Evolutionary conservation across 176 grass and related monocot genomes (phyloP), one percentile per base, ranked within the genome.

Genomic region (Eremochloa ophiuroides): DNA sequence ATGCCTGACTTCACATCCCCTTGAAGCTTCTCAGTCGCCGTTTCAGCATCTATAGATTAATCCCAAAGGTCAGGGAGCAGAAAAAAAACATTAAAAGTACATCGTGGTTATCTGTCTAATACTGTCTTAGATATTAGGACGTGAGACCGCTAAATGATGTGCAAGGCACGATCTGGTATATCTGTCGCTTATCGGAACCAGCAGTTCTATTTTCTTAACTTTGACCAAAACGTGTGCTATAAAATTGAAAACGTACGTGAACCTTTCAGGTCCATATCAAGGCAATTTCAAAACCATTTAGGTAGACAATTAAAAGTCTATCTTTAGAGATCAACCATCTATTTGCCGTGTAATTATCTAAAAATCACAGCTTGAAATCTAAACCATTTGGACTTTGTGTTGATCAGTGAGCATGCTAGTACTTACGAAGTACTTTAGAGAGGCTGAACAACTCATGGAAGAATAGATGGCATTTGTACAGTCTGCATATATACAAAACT

Each of bases 1-100:
- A 85, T 82, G 44, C 77, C 78, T 39, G 55, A 44, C 23, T 87
- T 91, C 77, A 81, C 76, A 53, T 81, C 77, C 17, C 71, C 72
- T 46, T 87, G 76, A 41, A 66, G 56, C 30, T 88, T 85, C 46
- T 43, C 76, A 0, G 44, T 69, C 70, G 50, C 84, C 47, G 63
- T 73, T 50, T 85, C 66, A 2, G 72, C 42, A 47, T 87, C 84
- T 90, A 50, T 64, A 20, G 7, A 71, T 71, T 18, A 44, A 78
- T 38, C 78, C 22, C 48, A 42, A 63, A 70, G 26, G 75, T 86
- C 62, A 75, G 40, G 50, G 16, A 38, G 11, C 8, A 85, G 46
- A n/a, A n/a, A 28, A 61, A 70, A 60, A 71, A 66, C 31, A 56
- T 85, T 85, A 64, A 63, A 75, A 64, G 9, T n/a, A 53, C 62